These are phyloP conservation scores for Akanthomyces dipterigenus DNA, from an alignment of 2,329 filamentous ascomycete genomes.

Conservation along the genomic window DNA sequence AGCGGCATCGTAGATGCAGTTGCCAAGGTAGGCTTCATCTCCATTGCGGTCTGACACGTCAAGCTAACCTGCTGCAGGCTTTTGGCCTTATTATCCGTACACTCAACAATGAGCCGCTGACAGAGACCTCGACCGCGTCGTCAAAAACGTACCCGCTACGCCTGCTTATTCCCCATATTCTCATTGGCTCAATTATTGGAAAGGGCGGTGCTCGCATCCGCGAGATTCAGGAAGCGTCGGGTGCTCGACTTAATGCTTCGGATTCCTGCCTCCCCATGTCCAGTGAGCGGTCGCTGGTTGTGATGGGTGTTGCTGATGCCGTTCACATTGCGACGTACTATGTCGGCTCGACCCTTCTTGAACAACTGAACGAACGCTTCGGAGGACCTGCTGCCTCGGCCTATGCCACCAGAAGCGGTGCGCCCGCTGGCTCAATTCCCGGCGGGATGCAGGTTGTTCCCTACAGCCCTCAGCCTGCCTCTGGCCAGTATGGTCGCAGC, in stretches of 20 bases:
- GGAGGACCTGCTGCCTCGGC: slow-evolving; percentile 95
- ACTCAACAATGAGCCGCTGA: slow-evolving; percentile 91
- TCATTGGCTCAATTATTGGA: slow-evolving; percentile 97
- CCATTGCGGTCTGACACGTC: neutral
- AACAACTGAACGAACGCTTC: slow-evolving; percentile 95
- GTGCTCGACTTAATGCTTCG: slow-evolving; percentile 91
- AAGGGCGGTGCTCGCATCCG: slow-evolving; percentile 94
- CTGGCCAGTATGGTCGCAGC: slow-evolving; percentile 85
- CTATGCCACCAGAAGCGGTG: slow-evolving; percentile 90
- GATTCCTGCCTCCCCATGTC: slow-evolving; percentile 91
- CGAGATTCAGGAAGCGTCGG: slow-evolving; percentile 96
- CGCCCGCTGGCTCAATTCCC: slow-evolving; percentile 85
- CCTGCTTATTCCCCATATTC: slow-evolving; percentile 88
- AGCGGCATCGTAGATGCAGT: slow-evolving; percentile 94
- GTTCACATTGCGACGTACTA: slow-evolving; percentile 99
- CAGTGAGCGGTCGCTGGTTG: slow-evolving; percentile 93
- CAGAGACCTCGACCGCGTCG: slow-evolving; percentile 79
- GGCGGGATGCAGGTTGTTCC: slow-evolving; percentile 99
- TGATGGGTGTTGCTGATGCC: slow-evolving; percentile 94
- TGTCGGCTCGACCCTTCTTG: slow-evolving; percentile 92
- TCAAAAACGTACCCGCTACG: slow-evolving; percentile 97
- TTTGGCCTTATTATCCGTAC: slow-evolving; percentile 98
- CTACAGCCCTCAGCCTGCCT: slow-evolving; percentile 87
- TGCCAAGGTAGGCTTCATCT: slow-evolving; percentile 68
- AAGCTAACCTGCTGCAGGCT: slow-evolving; percentile 50